Base-by-base conservation (phyloP, 441 rosid species). In the Erodium texanum region DNA sequence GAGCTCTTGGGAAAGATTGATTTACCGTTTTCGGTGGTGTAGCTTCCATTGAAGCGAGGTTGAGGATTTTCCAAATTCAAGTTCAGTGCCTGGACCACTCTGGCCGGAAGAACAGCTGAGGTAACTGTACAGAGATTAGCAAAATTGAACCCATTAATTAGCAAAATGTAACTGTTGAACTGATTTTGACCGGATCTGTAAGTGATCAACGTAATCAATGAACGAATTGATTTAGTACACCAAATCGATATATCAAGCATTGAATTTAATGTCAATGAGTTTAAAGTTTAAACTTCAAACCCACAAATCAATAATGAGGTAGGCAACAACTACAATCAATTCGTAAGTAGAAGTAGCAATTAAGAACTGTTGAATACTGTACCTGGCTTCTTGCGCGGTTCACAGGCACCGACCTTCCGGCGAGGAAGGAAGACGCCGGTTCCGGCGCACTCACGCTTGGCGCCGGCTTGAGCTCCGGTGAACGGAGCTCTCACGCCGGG, bases 181-280 rank as follows among this genome's bases (percentile, higher is more conserved):
- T 36, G 2, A 1, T 36, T 85, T 87, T 79, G 76, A 12, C 89
- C 87, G 8, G 2, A 36, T 36, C 43, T 36, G 43, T 0, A 36
- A 36, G 43, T 4, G 36, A 32, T 2, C 36, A 32, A 6, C 2
- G 36, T 6, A 32, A 32, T 32, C 36, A 32, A 32, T 32, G 36
- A 32, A 32, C 3, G 36, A 32, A 32, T 32, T 32, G 36, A 32
- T 32, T 32, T 32, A 2, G 36, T 6, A 6, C 36, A 36, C 43
- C 43, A 36, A 36, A 36, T 27, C 29, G 4, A 27, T 27, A 1
- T 27, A 36, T 36, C 6, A 6, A 36, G 8, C 4, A 36, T 36
- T 8, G 43, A 4, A 36, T 36, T 36, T 36, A 36, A 36, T 36
- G 43, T 36, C 29, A 27, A 27, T 27, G 29, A 27, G 29, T 27